Evolutionary conservation across 768 basidiomycete genomes (phyloP), one percentile per base, ranked within the genome.

Genomic region (Pleurotus cornucopiae): DNA sequence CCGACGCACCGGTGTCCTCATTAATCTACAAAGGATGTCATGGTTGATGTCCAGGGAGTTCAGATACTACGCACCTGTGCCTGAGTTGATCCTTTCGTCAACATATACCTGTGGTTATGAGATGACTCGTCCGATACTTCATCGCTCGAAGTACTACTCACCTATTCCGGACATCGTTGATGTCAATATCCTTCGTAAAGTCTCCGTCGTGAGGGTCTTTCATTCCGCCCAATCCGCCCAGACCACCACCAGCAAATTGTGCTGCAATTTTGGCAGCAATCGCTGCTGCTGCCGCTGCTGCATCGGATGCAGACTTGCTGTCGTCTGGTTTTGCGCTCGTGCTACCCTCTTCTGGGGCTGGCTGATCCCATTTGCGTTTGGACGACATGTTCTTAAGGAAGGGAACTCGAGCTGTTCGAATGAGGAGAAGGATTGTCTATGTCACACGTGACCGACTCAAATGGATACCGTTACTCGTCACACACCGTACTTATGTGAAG

Each of bases 221-320:
- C 49, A 71, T 63, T 14, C 77, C 78, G 60, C 65, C 46, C 65
- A 62, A 76, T 71, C 76, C 66, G 66, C 71, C 67, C 63, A 76
- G 53, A 64, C 75, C 58, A 59, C 77, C 62, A 67, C 72, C 74
- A 41, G 79, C 79, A 54, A 92, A 89, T 64, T 92, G 89, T 0
- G 91, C 93, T 5, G 94, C 94, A 69, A 97, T 95, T 81, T 94
- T 94, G 58, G 94, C 94, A 57, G 94, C 92, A 60, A 94, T 93
- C 43, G 92, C 92, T 6, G 89, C 89, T 1, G 89, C 88, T 0
- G 75, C 75, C 1, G 77, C 77, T 1, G 88, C 86, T 0, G 88
- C 87, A 58, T 87, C 85, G 3, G 83, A 79, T 4, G 88, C 85
- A 6, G 76, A 77, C 66, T 84, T 86, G 54, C 71, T 70, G 11